Percentiles rank a stretch among this genome's conserved stretches.
phyloP scores from a whole-genome alignment of 2,329 filamentous ascomycete genomes.

The Pyricularia grisea region DNA sequence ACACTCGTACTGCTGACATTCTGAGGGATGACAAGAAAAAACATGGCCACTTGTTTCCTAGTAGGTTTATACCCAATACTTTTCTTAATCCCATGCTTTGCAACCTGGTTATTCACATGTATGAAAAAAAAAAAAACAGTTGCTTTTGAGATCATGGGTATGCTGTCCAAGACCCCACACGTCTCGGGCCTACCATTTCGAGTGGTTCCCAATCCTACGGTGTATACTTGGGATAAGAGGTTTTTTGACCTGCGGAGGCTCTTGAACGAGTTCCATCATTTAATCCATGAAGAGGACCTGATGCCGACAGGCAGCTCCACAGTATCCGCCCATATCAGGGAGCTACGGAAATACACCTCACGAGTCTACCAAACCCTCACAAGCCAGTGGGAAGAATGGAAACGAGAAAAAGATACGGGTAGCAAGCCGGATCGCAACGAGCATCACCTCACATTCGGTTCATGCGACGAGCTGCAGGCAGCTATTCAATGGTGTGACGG shows the following conservation, averaged over 20 bases:
- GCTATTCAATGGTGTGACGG: constrained; percentile 31
- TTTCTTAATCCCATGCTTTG: neutral
- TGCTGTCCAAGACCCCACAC: constrained; percentile 42
- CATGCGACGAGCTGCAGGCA: constrained; percentile 28
- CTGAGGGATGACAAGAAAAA: constrained; percentile 27
- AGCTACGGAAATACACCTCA: constrained; percentile 7
- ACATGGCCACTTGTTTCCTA: constrained; percentile 39
- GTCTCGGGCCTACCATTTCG: constrained; percentile 40
- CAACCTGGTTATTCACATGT: neutral
- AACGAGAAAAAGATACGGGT: constrained; percentile 4
- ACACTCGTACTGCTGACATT: constrained; percentile 37
- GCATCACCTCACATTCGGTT: constrained; percentile 20
- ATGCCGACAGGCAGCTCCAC: neutral
- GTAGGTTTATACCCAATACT: constrained; percentile 19
- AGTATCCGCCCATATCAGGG: constrained; percentile 6
- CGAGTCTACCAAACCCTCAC: constrained; percentile 2
- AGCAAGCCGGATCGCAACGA: constrained; percentile 3
- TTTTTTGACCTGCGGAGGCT: constrained; percentile 33
- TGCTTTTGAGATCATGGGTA: constrained; percentile 48
- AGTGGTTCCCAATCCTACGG: constrained; percentile 47
- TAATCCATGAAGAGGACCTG: constrained; percentile 13
- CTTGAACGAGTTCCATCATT: constrained; percentile 26
- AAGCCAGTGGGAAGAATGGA: neutral
- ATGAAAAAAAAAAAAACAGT: constrained; percentile 23
- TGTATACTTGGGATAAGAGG: constrained; percentile 42